A percentile compares a stretch with the other conserved stretches of the same genome.
Evolutionary conservation across 805 yeast species (phyloP).

Genomic region (Starmerella ratchasimensis): DNA sequence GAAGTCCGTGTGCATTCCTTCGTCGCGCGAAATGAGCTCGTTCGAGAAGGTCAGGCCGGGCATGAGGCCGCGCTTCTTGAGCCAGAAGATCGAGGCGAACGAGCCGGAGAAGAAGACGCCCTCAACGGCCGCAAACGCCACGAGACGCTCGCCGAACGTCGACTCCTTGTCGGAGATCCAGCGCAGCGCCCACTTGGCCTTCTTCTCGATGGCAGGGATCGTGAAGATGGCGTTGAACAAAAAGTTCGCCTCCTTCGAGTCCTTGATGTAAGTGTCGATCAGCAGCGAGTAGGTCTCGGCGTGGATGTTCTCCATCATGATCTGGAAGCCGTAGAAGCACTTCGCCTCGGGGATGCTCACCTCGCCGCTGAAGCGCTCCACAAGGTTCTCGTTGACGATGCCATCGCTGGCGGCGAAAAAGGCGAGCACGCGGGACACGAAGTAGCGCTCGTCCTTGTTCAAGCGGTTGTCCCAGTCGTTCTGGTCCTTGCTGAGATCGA

Average conservation of each 20-base stretch:
- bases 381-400: conserved; percentile 88
- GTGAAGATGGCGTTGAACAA: conserved; percentile 91
- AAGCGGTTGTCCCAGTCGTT: conserved; percentile 85
- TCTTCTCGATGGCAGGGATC: conserved; percentile 90
- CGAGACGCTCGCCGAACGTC: conserved; percentile 85
- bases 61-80: conserved; percentile 97
- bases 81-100: conserved; percentile 96
- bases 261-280: conserved; percentile 91
- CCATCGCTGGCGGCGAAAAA: conserved; percentile 99
- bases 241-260: conserved; percentile 81
- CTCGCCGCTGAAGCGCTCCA: conserved; percentile 93
- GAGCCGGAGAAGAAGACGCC: conserved; percentile 98
- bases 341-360: conserved; percentile 96
- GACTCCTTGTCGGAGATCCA: conserved; percentile 88
- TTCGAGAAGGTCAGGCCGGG: conserved; percentile 97
- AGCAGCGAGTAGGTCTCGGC: conserved; percentile 92
- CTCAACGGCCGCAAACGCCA: conserved; percentile 97
- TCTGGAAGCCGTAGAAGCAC: conserved; percentile 98
- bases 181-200: conserved; percentile 98
- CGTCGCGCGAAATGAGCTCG: conserved; percentile 95
- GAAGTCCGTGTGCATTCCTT: conserved; percentile 96
- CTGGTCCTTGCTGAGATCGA: conserved; percentile 81
- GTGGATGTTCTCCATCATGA: conserved; percentile 99
- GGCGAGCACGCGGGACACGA: conserved; percentile 84
- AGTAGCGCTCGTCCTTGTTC: conserved; percentile 84